Base-by-base conservation (phyloP, 441 rosid genomes). In the Pelargonium citronellum region DNA sequence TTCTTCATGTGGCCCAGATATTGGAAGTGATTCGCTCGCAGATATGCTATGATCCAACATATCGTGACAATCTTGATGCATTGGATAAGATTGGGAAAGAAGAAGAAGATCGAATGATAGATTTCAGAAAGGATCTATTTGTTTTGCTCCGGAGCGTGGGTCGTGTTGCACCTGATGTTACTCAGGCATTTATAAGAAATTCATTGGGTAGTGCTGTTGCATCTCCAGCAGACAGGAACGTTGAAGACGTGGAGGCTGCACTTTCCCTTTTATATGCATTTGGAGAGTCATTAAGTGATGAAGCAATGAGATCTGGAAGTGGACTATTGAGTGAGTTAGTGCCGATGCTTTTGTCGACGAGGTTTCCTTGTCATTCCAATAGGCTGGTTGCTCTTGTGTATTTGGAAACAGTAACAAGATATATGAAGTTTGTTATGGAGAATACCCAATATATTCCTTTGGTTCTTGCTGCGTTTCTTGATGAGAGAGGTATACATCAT, bases 171-270 rank as follows among this genome's bases (percentile, higher is more conserved):
- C 96, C 97, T 60, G 92, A 90, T 67, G 85, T 85, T 64, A 87
- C 96, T 69, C 92, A 85, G 75, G 61, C 76, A 58, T 94, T 94
- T 73, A 87, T 94, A 46, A 83, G 87, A 65, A 91, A 85, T 78
- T 83, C 99, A 65, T 80, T 94, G 66, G 88, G 75, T 70, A 84
- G 73, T 71, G 89, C 90, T 73, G 84, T 86, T 75, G 64, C 82
- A 69, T 89, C 88, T 37, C 73, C 89, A 4, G 77, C 90, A 0
- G 94, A 87, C 73, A 81, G 83, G 79, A 90, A 88, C 71, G 91
- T 88, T 27, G 99, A 94, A 86, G 89, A 91, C 76, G 96, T 91
- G 67, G 99, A 94, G 85, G 99, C 91, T 66, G 94, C 97, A 1
- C 91, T 94, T 78, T 89, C 97, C 49, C 96, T 94, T 77, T 80